Evolutionary conservation across 2,329 filamentous ascomycete species (phyloP).

Genomic region (Alternaria ethzedia): DNA sequence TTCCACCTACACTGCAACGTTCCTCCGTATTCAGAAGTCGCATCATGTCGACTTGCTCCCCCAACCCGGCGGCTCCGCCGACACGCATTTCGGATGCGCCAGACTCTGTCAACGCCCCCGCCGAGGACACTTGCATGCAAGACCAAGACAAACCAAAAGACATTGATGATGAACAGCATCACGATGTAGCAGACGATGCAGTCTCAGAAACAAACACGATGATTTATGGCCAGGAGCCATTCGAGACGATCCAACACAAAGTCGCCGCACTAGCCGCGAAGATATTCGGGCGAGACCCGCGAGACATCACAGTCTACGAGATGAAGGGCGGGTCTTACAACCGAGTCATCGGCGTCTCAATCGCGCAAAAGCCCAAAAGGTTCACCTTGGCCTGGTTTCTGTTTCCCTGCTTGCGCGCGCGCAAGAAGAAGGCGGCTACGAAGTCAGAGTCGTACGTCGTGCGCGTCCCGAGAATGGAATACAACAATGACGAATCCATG

Average conservation of each 20-base stretch:
- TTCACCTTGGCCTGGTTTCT: neutral
- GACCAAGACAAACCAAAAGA: neutral
- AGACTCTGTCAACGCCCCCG: too few relatives aligned
- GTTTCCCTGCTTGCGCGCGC: neutral
- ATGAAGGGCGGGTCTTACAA: neutral
- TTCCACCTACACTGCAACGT: neutral
- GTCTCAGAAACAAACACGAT: neutral
- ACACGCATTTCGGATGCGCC: neutral
- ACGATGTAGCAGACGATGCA: neutral
- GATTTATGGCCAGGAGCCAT: neutral
- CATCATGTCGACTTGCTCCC: neutral
- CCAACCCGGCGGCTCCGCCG: neutral
- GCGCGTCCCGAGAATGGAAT: slow-evolving; percentile 3
- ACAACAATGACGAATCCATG: neutral
- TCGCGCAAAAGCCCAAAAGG: neutral
- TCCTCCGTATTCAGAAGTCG: neutral
- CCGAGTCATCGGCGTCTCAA: neutral
- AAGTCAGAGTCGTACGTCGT: slow-evolving; percentile 6
- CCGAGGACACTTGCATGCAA: neutral
- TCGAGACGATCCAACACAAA: neutral
- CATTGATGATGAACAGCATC: neutral
- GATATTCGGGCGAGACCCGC: neutral
- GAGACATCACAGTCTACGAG: neutral
- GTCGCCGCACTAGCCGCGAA: neutral
- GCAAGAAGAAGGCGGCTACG: neutral